phyloP scores from a whole-genome alignment of 495 filamentous ascomycete species.

The Podospora pseudoanserina region DNA sequence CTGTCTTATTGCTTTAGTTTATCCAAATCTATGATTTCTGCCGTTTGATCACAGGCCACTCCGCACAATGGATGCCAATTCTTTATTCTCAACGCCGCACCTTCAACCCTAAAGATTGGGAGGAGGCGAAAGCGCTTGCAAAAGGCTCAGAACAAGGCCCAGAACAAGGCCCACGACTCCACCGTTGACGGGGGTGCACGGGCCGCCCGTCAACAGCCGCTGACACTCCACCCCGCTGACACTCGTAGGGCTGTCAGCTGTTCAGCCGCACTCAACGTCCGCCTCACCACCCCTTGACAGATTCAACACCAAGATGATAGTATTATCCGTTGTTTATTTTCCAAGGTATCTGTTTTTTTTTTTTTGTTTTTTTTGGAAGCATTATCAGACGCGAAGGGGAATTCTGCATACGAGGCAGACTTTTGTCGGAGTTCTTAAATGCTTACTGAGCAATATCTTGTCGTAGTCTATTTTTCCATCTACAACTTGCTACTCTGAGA shows the following conservation, averaged over 20 bases:
- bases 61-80: not conserved
- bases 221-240: not conserved
- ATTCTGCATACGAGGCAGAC: no score
- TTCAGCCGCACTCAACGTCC: not conserved
- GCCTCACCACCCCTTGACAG: not conserved
- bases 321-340: no score
- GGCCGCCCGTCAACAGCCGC: not conserved
- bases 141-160: not conserved
- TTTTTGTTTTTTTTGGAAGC: no score
- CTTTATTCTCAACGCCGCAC: not conserved
- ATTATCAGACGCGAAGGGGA: no score
- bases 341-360: no score
- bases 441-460: no score
- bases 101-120: not conserved
- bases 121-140: not conserved
- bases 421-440: no score
- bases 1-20: no score
- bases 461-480: no score
- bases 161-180: not conserved
- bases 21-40: no score
- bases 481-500: no score
- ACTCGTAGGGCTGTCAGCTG: not conserved
- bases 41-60: not conserved
- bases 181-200: not conserved
- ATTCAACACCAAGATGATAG: not conserved